Evolutionary conservation across 805 yeast species (phyloP).

Genomic region (Metschnikowia continentalis): DNA sequence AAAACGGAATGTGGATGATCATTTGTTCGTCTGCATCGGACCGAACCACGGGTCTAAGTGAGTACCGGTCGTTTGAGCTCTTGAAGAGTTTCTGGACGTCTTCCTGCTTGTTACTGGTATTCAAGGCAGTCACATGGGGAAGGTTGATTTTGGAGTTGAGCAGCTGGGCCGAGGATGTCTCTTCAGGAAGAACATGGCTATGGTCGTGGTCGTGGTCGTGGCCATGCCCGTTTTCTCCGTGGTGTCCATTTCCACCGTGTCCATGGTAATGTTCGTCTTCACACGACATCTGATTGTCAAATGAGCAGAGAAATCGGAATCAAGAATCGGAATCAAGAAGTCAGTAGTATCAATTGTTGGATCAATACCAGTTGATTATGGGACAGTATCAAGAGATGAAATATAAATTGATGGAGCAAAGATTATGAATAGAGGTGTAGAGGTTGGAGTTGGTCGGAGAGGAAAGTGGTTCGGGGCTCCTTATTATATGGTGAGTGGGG

Average conservation of each 20-base stretch:
- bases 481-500: background rate
- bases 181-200: constrained; percentile 55
- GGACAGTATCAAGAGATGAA: too few relatives aligned
- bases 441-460: too few relatives aligned
- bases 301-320: too few relatives aligned
- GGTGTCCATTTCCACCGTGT: constrained; percentile 2
- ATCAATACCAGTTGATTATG: too few relatives aligned
- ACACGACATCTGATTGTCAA: constrained; percentile 7
- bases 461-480: background rate
- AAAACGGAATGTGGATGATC: constrained; percentile 72
- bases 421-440: too few relatives aligned
- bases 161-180: constrained; percentile 69
- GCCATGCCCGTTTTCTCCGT: background rate
- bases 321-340: too few relatives aligned
- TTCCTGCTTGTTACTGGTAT: constrained; percentile 49
- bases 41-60: constrained; percentile 44
- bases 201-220: constrained; percentile 27
- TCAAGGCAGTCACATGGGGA: constrained; percentile 57
- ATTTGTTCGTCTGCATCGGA: constrained; percentile 83
- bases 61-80: constrained; percentile 44
- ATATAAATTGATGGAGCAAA: too few relatives aligned
- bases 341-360: too few relatives aligned
- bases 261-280: constrained; percentile 12
- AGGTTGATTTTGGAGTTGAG: constrained; percentile 58
- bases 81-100: constrained; percentile 55